These are phyloP conservation scores for Darksidea phi DNA, from an alignment of 495 filamentous ascomycete genomes.

Conservation along the genomic window DNA sequence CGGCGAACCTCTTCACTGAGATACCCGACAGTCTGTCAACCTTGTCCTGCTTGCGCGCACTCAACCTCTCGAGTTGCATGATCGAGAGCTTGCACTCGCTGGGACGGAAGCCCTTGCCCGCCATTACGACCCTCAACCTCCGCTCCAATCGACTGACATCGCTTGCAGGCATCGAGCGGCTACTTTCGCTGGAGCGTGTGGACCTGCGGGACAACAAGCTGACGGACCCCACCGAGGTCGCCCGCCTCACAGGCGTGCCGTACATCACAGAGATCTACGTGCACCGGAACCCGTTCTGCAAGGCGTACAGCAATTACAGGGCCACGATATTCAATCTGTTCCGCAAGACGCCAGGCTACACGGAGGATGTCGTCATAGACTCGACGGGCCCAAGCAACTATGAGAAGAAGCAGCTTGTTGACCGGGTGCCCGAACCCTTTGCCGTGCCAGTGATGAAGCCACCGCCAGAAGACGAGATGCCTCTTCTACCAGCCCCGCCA, in stretches of 20 bases:
- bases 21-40: slow-evolving; percentile 85
- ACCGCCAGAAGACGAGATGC: slow-evolving; percentile 49
- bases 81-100: slow-evolving; percentile 91
- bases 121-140: slow-evolving; percentile 89
- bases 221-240: slow-evolving; percentile 85
- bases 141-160: slow-evolving; percentile 85
- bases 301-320: slow-evolving; percentile 80
- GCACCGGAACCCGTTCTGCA: slow-evolving; percentile 82
- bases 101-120: slow-evolving; percentile 79
- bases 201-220: slow-evolving; percentile 91
- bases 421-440: slow-evolving; percentile 71
- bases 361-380: slow-evolving; percentile 88
- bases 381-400: slow-evolving; percentile 72
- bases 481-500: slow-evolving; percentile 11
- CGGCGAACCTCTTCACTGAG: slow-evolving; percentile 83
- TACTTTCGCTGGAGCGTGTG: slow-evolving; percentile 82
- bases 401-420: slow-evolving; percentile 81
- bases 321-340: slow-evolving; percentile 95
- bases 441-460: slow-evolving; percentile 74
- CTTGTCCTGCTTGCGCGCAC: slow-evolving; percentile 75
- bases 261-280: slow-evolving; percentile 92
- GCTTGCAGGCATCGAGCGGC: slow-evolving; percentile 84
- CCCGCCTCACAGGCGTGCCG: slow-evolving; percentile 83
- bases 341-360: slow-evolving; percentile 84
- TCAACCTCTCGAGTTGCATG: slow-evolving; percentile 96